Evolutionary conservation across 83 land plant species (phyloP), one percentile per base, ranked within the genome.

Genomic region (Isoetes engelmannii): DNA sequence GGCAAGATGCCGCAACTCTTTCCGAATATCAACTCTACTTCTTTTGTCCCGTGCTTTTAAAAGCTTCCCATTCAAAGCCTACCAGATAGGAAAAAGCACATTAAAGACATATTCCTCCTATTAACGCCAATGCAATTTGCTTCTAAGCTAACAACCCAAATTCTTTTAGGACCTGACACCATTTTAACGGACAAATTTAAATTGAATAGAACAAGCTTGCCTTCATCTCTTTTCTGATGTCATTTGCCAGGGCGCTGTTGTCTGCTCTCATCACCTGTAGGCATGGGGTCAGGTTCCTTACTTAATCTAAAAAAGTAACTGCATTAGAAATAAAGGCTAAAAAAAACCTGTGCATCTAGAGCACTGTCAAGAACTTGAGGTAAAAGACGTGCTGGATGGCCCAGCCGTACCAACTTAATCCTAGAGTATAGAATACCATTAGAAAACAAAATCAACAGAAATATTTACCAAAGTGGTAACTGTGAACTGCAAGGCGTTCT

Each of bases 151-250:
- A 28, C 37, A 28, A 28, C 37, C 37, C 37, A 0, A 28, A 28
- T 28, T 28, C 37, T 12, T 51, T 51, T 51, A 51, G 3, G 12
- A 0, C 54, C 54, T 51, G 3, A 3, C 15, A 15, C 54, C 37
- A 28, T 28, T 28, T 28, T 15, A 1, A 51, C 55, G 15, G 65
- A 63, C 55, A 19, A 3, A 3, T 65, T 7, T 44, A 3, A 54
- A 65, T 44, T 10, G 13, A 65, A 7, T 44, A 2, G n/a, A 12
- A 43, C 15, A n/a, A 12, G 21, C 50, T 53, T 44, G 87, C 98
- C 95, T 90, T 94, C 84, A 90, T 94, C 75, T 94, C 99, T 78
- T 94, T 94, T 61, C 90, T 85, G 54, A 94, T 86, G 72, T 94
- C 99, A 77, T 85, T 89, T 58, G 99, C 96, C 62, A 90, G 83